Percentiles rank a stretch among this genome's conserved stretches.
phyloP scores from a whole-genome alignment of 2,329 filamentous ascomycete species.

The Venturia nashicola region DNA sequence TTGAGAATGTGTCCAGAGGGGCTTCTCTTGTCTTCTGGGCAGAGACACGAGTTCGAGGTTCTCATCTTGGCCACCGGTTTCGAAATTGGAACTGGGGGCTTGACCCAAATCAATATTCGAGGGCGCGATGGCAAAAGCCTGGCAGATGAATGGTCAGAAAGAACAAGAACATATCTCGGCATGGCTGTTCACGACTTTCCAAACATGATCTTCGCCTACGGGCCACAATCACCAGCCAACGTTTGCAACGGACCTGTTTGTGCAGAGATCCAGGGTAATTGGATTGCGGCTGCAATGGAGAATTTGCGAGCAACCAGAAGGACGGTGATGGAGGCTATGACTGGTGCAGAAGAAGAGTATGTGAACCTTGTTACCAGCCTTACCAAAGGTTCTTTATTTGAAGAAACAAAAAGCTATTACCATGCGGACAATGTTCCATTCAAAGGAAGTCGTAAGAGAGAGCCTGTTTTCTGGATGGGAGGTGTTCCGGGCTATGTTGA shows the following conservation, averaged over 20 bases:
- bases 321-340: neutral
- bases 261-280: neutral
- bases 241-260: slow-evolving; percentile 1
- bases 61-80: slow-evolving; percentile 32
- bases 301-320: neutral
- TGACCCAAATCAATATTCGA: slow-evolving; percentile 24
- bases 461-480: slow-evolving; percentile 5
- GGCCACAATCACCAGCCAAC: slow-evolving; percentile 3
- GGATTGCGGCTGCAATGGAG: neutral
- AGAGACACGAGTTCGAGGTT: slow-evolving; percentile 32
- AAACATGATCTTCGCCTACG: slow-evolving; percentile 4
- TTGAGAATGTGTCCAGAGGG: slow-evolving; percentile 23
- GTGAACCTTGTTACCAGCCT: neutral
- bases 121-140: slow-evolving; percentile 34
- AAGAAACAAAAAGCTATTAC: neutral
- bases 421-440: neutral
- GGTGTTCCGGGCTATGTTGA: neutral
- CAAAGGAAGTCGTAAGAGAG: neutral
- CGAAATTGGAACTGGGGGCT: slow-evolving; percentile 15
- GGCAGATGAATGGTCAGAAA: slow-evolving; percentile 34
- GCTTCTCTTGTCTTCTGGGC: slow-evolving; percentile 26
- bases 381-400: neutral
- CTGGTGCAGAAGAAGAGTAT: neutral
- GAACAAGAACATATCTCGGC: slow-evolving; percentile 41
- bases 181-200: slow-evolving; percentile 7